Evolutionary conservation across 805 yeast species (phyloP), one percentile per base, ranked within the genome.

Genomic region (Pichia nakasei): DNA sequence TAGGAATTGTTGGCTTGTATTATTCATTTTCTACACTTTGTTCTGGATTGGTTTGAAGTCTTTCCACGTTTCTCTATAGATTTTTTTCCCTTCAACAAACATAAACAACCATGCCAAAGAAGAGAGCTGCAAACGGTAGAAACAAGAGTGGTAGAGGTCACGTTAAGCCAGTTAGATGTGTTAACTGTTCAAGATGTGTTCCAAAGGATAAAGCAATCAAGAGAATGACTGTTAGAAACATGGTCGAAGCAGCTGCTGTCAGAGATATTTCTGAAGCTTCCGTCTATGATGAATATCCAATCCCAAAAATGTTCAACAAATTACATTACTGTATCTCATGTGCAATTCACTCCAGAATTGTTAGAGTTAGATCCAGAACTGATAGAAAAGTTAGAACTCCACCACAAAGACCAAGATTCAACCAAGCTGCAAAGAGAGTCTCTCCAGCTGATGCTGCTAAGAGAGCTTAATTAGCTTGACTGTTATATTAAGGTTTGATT

Each of bases 71-170:
- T n/a, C n/a, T n/a, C n/a, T n/a, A n/a, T n/a, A n/a, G n/a, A n/a
- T n/a, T n/a, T 15, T 32, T 15, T 32, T 17, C 17, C 17, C 29
- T 22, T n/a, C 35, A 27, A 33, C 40, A 35, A 22, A 18, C 22
- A 17, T 11, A 26, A 53, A 57, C 73, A 81, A 73, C 58, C 15
- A 93, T 93, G 99, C 97, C 98, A 76, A 93, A 93, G 87, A 93
- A 93, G 97, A 91, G 99, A 89, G 88, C 97, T 75, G 88, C 97
- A 93, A 88, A 89, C 97, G 99, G 99, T 83, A 91, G 99, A 82
- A 93, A 93, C 94, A 93, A 93, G 94, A 89, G 88, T 80, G 97
- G 97, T 73, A 93, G 99, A 87, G 99, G 99, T 72, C 97, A 93
- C 96, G 96, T 86, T 75, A 86, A 85, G 76, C 95, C 96, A 72